Percentiles rank a stretch among this genome's conserved stretches.
These are phyloP conservation scores for Solanum paucissectum DNA, from an alignment of 257 asterid genomes.

Conservation along the genomic window DNA sequence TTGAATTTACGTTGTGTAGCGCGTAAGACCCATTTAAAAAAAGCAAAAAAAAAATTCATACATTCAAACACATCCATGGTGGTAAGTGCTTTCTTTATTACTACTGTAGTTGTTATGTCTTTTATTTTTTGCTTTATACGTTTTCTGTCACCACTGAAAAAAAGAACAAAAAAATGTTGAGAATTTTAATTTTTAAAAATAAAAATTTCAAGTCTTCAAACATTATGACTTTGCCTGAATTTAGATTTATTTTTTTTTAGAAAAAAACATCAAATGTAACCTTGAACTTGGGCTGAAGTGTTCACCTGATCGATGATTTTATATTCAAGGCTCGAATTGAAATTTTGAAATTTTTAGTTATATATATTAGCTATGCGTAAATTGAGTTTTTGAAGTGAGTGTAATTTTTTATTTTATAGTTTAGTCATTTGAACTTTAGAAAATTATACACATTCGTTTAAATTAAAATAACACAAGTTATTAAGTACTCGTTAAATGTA, in stretches of 20 bases:
- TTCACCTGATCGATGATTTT: background rate
- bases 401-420: background rate
- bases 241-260: background rate
- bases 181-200: background rate
- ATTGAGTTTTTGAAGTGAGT: background rate
- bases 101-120: background rate
- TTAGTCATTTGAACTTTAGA: no score
- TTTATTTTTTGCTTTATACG: background rate
- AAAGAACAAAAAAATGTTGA: rapidly evolving
- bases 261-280: rapidly evolving
- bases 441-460: no score
- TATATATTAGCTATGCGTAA: background rate
- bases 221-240: background rate
- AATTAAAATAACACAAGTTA: background rate
- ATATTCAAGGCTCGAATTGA: rapidly evolving
- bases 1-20: rapidly evolving
- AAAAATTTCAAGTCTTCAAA: background rate
- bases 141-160: background rate
- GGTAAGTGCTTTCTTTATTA: background rate
- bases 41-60: no score
- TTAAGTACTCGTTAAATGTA: background rate
- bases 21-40: no score
- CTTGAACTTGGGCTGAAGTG: background rate
- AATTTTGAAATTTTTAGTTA: no score
- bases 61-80: no score